Conservation (phyloP, 2,329 filamentous ascomycete genomes). For the Exophiala sideris region DNA sequence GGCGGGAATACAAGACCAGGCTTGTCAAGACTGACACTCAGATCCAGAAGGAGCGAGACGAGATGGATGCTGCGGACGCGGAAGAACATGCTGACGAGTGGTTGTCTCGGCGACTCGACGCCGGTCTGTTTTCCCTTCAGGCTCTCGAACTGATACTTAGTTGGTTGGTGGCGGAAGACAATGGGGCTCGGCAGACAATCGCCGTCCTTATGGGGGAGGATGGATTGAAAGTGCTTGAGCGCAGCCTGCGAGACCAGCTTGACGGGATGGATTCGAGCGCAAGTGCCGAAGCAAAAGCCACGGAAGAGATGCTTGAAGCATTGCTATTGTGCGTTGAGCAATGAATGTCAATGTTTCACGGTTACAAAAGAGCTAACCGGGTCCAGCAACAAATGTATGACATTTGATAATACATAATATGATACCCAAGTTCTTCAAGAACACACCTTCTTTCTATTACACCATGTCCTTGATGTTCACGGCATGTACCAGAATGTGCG, state of each 20-base stretch:
- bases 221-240: slow-evolving; percentile 58
- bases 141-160: slow-evolving; percentile 79
- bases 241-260: slow-evolving; percentile 67
- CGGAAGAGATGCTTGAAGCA: slow-evolving; percentile 64
- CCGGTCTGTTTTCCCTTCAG: slow-evolving; percentile 78
- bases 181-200: slow-evolving; percentile 66
- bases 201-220: slow-evolving; percentile 61
- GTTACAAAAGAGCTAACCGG: slow-evolving; percentile 4
- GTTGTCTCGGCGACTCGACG: slow-evolving; percentile 73
- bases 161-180: slow-evolving; percentile 89
- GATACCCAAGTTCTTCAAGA: slow-evolving; percentile 5
- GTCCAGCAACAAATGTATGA: slow-evolving; percentile 3
- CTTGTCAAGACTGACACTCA: slow-evolving; percentile 61
- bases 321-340: slow-evolving; percentile 48
- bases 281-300: slow-evolving; percentile 51
- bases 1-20: slow-evolving; percentile 65
- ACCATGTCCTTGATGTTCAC: no score
- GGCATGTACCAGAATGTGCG: no score
- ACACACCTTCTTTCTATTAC: no score
- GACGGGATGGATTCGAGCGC: slow-evolving; percentile 55
- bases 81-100: slow-evolving; percentile 66
- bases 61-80: slow-evolving; percentile 55
- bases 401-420: slow-evolving; percentile 12
- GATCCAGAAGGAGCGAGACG: slow-evolving; percentile 61
- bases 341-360: slow-evolving; percentile 5